Base-by-base conservation (phyloP, 2,329 filamentous ascomycete genomes). In the Pseudophaeomoniella oleicola region DNA sequence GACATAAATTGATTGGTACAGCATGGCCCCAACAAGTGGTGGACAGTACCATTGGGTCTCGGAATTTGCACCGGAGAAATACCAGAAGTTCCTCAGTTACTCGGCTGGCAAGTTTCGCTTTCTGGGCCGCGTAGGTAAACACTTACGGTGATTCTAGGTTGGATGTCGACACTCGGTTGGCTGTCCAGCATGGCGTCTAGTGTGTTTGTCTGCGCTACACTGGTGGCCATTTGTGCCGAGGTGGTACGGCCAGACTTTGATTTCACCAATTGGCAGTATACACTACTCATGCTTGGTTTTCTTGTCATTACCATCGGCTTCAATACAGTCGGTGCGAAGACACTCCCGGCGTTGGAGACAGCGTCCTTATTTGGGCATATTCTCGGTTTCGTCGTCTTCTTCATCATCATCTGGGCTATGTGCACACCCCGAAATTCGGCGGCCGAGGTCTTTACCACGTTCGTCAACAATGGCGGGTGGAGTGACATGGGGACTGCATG, bases 11-110 rank as follows among this genome's bases (percentile, higher is more conserved):
- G 9, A 27, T 9, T 27, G 22, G 9, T 6, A 6, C 22, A 27
- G 22, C n/a, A 57, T 52, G 53, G 54, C 53, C 16, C 55, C 55
- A 2, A 57, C 54, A 2, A 50, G 52, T 15, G 52, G 53, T 14
- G 58, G 71, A 2, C 70, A 75, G 44, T 74, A 73, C 42, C 67
- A 72, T 44, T 73, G 22, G 22, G 30, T 32, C 6, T 32, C 30
- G 10, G 55, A 63, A 30, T 63, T 67, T 42, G 59, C 63, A 13
- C 62, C 62, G 12, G 49, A 42, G 11, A 47, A 44, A 4, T 54
- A 42, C 17, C 60, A 64, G 38, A 63, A 58, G 19, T 55, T 58
- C 18, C 49, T 68, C 1, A 66, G 63, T 35, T 68, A 66, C 44
- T 55, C 59, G 18, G 59, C 62, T 14, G 30, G 30, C 10, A 14